Percentiles rank a stretch among this genome's conserved stretches.
Evolutionary conservation across 2,329 filamentous ascomycete genomes (phyloP).

Genomic region (Fusarium tupiense): DNA sequence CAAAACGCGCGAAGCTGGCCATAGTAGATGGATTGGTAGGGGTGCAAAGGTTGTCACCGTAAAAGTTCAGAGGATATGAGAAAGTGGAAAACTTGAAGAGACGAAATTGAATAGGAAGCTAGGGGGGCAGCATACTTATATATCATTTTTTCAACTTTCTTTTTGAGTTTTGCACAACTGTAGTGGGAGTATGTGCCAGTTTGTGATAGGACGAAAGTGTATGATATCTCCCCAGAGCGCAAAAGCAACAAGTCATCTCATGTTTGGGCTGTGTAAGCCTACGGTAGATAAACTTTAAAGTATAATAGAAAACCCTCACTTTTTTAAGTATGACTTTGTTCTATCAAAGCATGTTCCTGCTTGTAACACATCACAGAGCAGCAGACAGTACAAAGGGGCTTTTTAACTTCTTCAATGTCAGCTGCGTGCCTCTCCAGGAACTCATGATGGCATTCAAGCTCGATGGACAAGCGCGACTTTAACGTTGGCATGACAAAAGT

Average conservation of each 20-base stretch:
- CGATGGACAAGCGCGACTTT: accelerated
- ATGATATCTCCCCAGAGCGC: neutral
- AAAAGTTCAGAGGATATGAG: neutral
- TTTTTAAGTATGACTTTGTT: no score
- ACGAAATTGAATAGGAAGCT: no score
- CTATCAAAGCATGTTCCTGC: neutral
- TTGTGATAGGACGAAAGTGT: neutral
- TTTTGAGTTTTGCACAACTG: no score
- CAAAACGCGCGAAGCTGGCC: neutral
- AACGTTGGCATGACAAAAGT: no score
- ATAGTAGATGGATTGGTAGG: neutral
- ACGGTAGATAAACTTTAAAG: neutral
- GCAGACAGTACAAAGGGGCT: neutral
- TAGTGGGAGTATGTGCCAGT: neutral
- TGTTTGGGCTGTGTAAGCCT: accelerated
- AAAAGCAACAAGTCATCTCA: neutral
- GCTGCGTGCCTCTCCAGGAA: neutral
- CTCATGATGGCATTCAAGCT: no score
- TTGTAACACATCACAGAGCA: neutral
- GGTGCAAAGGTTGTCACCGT: neutral
- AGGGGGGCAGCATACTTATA: accelerated
- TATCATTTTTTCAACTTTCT: accelerated
- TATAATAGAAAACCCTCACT: no score
- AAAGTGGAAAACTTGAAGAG: neutral
- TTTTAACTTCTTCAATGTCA: neutral